Evolutionary conservation across 139 green algal genomes (phyloP), one percentile per base, ranked within the genome.

Genomic region (Asterochloris sp.): DNA sequence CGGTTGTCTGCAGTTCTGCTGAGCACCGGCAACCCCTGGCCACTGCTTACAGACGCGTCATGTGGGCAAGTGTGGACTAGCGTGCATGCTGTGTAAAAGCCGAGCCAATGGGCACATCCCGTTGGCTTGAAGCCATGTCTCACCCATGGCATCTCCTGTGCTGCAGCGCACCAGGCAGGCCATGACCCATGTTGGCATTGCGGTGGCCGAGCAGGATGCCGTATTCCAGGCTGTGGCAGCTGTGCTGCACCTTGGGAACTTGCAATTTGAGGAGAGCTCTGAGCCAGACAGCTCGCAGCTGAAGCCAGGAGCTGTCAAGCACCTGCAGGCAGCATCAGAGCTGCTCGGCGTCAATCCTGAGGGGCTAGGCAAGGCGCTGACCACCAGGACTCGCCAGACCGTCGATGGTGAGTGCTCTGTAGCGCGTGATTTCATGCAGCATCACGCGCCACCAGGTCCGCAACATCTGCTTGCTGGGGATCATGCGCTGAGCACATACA

Each of bases 241-340:
- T 15, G 94, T 99, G 80, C 90, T 99, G 86, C 96, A 99, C 84
- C 90, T 99, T 47, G 97, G 97, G 62, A 99, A 99, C 84, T 83
- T 98, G 63, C 73, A 79, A 26, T 99, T 99, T 83, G 83, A 80
- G 73, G 87, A 92, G 11, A 85, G 63, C n/a, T 69, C 75, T 0
- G 90, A 90, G 17, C 76, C 83, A 47, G 89, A 92, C 62, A 85
- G 78, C 28, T 86, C 79, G 38, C 13, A 84, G 73, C 27, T 87
- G 6, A 27, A 76, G 26, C 87, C 88, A 23, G 69, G 80, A 13
- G 81, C 87, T 11, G 78, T 87, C 80, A 75, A 76, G 73, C 81
- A 88, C 76, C 78, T 94, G 77, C 82, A 76, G 23, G 83, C 85
- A 47, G 89, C 92, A 78, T 93, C 94, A 13, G 78, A 85, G 63